Conservation (phyloP, 805 yeast species). For the Yueomyces sinensis region DNA sequence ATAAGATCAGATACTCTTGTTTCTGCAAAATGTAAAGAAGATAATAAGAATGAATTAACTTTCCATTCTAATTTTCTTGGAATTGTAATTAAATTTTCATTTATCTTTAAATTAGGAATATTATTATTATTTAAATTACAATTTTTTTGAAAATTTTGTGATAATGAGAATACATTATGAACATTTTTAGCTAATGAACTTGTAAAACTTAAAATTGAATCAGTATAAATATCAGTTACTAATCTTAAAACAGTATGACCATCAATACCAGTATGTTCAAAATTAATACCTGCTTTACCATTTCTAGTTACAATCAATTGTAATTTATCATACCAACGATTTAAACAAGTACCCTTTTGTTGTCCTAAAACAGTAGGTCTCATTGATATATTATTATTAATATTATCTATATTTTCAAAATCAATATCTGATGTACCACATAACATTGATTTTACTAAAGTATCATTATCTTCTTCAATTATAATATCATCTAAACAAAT, state of each 20-base stretch:
- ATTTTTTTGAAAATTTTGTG: not conserved
- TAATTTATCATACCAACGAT: constrained; percentile 88
- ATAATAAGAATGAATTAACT: constrained; percentile 59
- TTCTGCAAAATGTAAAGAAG: constrained; percentile 81
- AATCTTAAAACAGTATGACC: constrained; percentile 87
- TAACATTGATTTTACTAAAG: constrained; percentile 69
- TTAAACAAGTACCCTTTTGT: constrained; percentile 88
- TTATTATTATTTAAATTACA: not conserved
- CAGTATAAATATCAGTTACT: constrained; percentile 85
- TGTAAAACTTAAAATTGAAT: constrained; percentile 78
- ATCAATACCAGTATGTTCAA: constrained; percentile 91
- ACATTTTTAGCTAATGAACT: constrained; percentile 58
- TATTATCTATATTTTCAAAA: constrained; percentile 22
- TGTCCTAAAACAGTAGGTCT: constrained; percentile 43
- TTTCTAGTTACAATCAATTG: constrained; percentile 79
- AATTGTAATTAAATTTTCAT: constrained; percentile 37
- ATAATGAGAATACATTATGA: constrained; percentile 16
- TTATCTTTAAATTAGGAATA: constrained; percentile 1
- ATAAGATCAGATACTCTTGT: constrained; percentile 78
- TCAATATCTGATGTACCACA: constrained; percentile 74
- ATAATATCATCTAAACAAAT: constrained; percentile 73
- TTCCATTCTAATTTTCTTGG: constrained; percentile 89
- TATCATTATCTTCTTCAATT: constrained; percentile 35
- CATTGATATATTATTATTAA: not conserved
- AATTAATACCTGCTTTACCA: constrained; percentile 87